phyloP scores from a whole-genome alignment of 176 grass and related monocot species.

The Oryza nivara region DNA sequence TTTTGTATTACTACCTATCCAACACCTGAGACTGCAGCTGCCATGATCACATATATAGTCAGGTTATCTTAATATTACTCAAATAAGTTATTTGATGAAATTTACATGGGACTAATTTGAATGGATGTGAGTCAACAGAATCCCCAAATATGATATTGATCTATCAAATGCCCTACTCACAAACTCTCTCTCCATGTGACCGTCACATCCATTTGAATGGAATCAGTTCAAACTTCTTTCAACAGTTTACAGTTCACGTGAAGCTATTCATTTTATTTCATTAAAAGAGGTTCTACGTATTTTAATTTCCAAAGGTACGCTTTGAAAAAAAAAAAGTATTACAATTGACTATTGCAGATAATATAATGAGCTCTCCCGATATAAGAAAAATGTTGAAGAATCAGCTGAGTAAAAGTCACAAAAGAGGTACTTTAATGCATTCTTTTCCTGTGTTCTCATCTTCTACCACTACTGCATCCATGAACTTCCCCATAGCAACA shows the following conservation, averaged over 20 bases:
- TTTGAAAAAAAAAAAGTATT: background rate
- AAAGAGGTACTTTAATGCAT: constrained; percentile 84
- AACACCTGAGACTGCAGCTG: background rate
- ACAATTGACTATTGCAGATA: background rate
- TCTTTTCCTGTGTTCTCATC: constrained; percentile 97
- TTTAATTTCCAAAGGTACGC: background rate
- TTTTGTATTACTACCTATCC: background rate
- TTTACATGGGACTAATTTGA: constrained; percentile 8
- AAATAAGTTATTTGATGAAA: background rate
- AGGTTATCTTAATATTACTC: background rate
- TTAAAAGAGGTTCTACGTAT: constrained; percentile 24
- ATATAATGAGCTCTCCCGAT: background rate
- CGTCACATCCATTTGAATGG: constrained; percentile 1
- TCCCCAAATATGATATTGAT: constrained; percentile 11
- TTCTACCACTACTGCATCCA: constrained; percentile 98
- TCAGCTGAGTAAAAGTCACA: constrained; percentile 22
- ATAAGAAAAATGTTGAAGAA: constrained; percentile 7
- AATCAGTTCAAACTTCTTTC: constrained; percentile 27
- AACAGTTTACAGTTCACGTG: background rate
- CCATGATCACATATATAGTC: background rate
- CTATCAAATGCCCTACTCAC: background rate
- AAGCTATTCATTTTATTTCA: background rate
- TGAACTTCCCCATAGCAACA: constrained; percentile 99
- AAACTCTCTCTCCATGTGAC: constrained; percentile 20
- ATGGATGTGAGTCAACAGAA: constrained; percentile 6